These are phyloP conservation scores for Nyssa sinensis DNA, from an alignment of 148 eudicot species.

Conservation along the genomic window DNA sequence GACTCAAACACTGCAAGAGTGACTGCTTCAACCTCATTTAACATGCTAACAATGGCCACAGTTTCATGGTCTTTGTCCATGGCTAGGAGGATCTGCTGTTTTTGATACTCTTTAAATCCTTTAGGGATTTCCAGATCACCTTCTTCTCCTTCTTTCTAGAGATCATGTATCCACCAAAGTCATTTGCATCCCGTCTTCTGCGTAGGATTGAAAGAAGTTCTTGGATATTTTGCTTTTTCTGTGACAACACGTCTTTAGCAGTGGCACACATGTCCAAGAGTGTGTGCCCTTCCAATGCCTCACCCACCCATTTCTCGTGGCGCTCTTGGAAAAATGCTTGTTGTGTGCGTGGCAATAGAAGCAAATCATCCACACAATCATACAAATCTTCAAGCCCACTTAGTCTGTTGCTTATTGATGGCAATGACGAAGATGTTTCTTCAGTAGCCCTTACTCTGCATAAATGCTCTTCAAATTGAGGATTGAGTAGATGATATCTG, in stretches of 20 bases:
- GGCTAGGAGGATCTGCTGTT: background rate
- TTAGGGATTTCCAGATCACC: background rate
- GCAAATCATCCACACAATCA: conserved; percentile 29
- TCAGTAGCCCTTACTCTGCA: conserved; percentile 23
- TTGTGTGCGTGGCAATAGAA: conserved; percentile 32
- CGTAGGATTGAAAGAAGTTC: conserved; percentile 21
- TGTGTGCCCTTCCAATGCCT: conserved; percentile 17
- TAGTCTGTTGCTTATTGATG: conserved; percentile 17
- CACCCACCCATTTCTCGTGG: conserved; percentile 19
- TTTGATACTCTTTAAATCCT: background rate
- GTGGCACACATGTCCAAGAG: conserved; percentile 24
- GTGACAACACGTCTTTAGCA: conserved; percentile 16
- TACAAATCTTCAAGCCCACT: conserved; percentile 20
- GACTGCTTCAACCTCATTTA: conserved; percentile 15
- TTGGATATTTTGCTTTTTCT: conserved; percentile 15
- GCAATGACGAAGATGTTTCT: no score
- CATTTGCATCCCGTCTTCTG: conserved; percentile 2
- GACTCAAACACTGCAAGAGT: conserved; percentile 17
- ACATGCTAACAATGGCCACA: background rate
- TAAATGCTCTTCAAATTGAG: conserved; percentile 27
- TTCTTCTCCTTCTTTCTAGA: conserved; percentile 21
- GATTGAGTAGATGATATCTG: conserved; percentile 17
- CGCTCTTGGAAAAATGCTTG: conserved; percentile 13
- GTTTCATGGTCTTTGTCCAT: background rate
- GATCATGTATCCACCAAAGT: conserved; percentile 3